phyloP scores from a whole-genome alignment of 2,329 filamentous ascomycete species.

The Colletotrichum gigasporum region DNA sequence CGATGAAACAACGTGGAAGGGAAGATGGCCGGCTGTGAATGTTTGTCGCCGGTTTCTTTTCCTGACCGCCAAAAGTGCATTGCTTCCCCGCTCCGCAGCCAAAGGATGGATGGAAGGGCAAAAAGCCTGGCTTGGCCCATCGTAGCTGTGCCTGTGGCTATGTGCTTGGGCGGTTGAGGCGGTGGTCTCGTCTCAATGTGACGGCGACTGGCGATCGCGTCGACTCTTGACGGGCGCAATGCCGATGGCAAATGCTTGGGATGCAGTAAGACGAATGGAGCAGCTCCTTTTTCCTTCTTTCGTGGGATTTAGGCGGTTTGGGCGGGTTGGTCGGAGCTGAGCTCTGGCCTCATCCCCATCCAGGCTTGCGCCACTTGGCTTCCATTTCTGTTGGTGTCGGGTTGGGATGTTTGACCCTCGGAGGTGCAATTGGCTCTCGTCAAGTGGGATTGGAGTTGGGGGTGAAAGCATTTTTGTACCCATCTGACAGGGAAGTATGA shows the following conservation, averaged over 20 bases:
- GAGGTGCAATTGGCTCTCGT: slow-evolving; percentile 26
- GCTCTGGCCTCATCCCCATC: slow-evolving; percentile 8
- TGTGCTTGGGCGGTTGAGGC: background rate
- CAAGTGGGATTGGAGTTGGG: slow-evolving; percentile 24
- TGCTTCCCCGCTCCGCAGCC: background rate
- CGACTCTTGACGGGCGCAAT: background rate
- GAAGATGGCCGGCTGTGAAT: background rate
- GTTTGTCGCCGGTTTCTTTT: background rate
- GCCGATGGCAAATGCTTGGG: background rate
- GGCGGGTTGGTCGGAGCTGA: slow-evolving; percentile 7
- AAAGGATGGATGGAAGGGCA: too few relatives aligned
- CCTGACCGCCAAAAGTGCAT: background rate
- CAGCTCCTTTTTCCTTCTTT: background rate
- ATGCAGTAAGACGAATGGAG: background rate
- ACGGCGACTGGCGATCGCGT: background rate
- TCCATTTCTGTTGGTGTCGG: slow-evolving; percentile 18
- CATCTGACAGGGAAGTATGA: slow-evolving; percentile 26
- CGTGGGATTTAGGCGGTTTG: background rate
- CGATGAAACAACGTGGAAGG: slow-evolving; percentile 25
- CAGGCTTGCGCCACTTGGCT: slow-evolving; percentile 24
- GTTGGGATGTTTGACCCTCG: slow-evolving; percentile 16
- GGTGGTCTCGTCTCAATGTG: background rate
- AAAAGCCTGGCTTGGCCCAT: too few relatives aligned
- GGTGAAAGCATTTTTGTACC: slow-evolving; percentile 19
- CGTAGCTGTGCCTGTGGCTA: too few relatives aligned